Evolutionary conservation across 2,329 filamentous ascomycete species (phyloP), one percentile per base, ranked within the genome.

Genomic region (Phoma sp.): DNA sequence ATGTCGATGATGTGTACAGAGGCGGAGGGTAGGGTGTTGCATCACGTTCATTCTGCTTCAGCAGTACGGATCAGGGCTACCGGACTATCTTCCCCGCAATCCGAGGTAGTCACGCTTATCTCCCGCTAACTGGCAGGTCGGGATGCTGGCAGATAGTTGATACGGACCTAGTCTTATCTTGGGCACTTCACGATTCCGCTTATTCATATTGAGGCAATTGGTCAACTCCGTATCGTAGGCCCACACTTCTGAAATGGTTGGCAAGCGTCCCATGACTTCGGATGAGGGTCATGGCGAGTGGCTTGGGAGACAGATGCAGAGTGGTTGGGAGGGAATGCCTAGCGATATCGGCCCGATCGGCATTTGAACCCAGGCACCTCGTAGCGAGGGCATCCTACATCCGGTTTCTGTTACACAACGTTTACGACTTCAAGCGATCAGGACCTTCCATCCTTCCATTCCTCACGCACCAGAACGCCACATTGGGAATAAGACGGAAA

Each of bases 71-170:
- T 45, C n/a, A 42, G 38, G 32, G 21, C 10, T 10, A 14, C 14
- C 32, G 30, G 42, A 18, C 26, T 12, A 30, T 38, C 46, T 47
- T 47, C 50, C 42, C 43, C 38, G 37, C 50, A 47, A 47, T 47
- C 25, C 42, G 28, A 53, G 17, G 23, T 36, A 37, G 42, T 47
- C 49, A 21, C 37, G 50, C 42, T 53, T 53, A 53, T 53, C 43
- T 53, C 32, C 43, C 42, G 30, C 43, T 42, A 37, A 11, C 20
- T 36, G 7, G 17, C 7, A 29, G n/a, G 18, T 21, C 21, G 21
- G 38, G 4, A 33, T 33, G 18, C 29, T 42, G 29, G 37, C 21
- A 28, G 37, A 7, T 17, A 18, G 10, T 34, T 29, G 48, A 46
- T 52, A 46, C 26, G n/a, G 1, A 23, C 29, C 48, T 46, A 46